These are phyloP conservation scores for Erysimum cheiri DNA, from an alignment of 441 rosid genomes.

Conservation along the genomic window DNA sequence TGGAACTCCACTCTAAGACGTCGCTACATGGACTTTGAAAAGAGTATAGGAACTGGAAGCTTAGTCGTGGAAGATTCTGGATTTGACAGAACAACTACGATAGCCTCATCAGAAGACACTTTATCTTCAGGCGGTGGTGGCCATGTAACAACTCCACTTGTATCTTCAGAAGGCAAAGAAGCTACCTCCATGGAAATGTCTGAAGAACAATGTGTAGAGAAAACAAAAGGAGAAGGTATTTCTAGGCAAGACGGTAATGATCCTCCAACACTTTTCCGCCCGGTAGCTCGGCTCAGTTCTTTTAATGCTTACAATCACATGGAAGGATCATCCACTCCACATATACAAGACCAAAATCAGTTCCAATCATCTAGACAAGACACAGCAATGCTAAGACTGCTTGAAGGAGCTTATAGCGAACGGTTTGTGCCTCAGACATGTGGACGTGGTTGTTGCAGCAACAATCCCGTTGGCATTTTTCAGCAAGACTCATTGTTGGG, in stretches of 20 bases:
- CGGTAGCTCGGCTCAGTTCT: conserved; percentile 71
- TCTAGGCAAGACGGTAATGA: conserved; percentile 50
- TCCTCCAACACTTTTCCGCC: conserved; percentile 66
- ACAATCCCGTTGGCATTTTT: conserved; percentile 27
- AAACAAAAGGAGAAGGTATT: conserved; percentile 40
- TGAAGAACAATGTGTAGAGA: conserved; percentile 53
- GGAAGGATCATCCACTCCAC: conserved; percentile 49
- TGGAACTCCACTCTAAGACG: conserved; percentile 78
- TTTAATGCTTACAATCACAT: conserved; percentile 52
- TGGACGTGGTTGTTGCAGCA: conserved; percentile 69
- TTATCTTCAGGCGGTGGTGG: conserved; percentile 71
- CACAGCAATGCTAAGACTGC: conserved; percentile 59
- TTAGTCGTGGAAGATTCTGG: conserved; percentile 49
- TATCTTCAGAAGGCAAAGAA: conserved; percentile 64
- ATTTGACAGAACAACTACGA: conserved; percentile 51
- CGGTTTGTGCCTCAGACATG: conserved; percentile 70
- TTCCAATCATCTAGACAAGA: conserved; percentile 56
- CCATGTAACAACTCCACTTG: conserved; percentile 57
- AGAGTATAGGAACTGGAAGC: conserved; percentile 39
- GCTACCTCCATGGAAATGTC: conserved; percentile 52
- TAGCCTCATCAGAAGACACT: conserved; percentile 77
- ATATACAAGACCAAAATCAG: conserved; percentile 45
- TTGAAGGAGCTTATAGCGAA: conserved; percentile 62
- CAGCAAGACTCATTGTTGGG: conserved; percentile 64
- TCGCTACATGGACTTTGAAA: conserved; percentile 49